These are phyloP conservation scores for Metarhizium guizhouense DNA, from an alignment of 2,329 filamentous ascomycete species.

Conservation along the genomic window DNA sequence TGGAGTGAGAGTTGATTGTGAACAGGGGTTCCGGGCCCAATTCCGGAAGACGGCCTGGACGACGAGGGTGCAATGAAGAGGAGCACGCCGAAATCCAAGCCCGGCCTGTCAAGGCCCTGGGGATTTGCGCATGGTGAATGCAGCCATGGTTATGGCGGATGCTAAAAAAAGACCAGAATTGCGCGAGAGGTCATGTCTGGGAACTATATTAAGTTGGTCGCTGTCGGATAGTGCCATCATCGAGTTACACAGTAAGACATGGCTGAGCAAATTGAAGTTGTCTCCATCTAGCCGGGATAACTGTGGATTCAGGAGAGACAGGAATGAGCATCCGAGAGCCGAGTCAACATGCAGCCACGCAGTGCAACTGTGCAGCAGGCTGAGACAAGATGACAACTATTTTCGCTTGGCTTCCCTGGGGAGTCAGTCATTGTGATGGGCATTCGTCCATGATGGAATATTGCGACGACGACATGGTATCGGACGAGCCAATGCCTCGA, in stretches of 20 bases:
- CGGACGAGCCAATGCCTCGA: not conserved
- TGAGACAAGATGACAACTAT: not conserved
- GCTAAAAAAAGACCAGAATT: no score
- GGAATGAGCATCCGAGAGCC: not conserved
- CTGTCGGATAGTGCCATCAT: not conserved
- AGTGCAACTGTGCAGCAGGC: not conserved
- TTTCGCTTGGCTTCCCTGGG: no score
- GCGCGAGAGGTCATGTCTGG: no score
- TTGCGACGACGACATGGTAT: not conserved
- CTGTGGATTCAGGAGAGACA: not conserved
- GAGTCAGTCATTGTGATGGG: no score
- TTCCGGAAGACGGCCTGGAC: not conserved
- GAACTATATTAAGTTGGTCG: no score
- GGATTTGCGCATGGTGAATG: no score
- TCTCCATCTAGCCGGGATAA: not conserved
- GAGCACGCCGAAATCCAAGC: conserved; percentile 9
- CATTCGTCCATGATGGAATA: not conserved
- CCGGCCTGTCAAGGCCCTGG: no score
- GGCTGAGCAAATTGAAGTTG: not conserved
- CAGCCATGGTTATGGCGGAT: no score
- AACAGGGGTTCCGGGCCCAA: not conserved
- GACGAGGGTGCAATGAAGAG: conserved; percentile 30
- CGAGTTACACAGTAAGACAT: not conserved
- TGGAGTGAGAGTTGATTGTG: not conserved
- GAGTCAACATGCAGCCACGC: not conserved